Base-by-base conservation (phyloP, 2,329 filamentous ascomycete genomes). In the Trichoderma hamatum region DNA sequence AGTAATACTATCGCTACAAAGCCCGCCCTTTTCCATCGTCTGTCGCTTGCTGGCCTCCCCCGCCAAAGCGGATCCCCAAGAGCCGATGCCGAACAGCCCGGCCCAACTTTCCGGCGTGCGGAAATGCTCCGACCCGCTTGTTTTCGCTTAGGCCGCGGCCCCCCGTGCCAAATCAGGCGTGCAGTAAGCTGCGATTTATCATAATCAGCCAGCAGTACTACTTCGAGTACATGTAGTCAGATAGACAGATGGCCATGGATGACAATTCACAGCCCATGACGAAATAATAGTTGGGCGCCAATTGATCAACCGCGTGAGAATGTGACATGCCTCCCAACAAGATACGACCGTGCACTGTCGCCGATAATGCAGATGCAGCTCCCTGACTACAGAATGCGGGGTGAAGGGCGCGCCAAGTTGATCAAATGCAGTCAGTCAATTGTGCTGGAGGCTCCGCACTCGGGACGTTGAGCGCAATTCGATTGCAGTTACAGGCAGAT, bases 81-180 rank as follows among this genome's bases (percentile, higher is more conserved):
- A 55, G 28, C 64, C 54, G 64, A 67, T 51, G 24, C 65, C 56
- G 43, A 61, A 51, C 19, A 28, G 28, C 55, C 55, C 64, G 64
- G 34, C 43, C 49, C 58, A 46, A 65, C 56, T 32, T 52, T 54
- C 34, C 65, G 55, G 65, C 24, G 30, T 34, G 65, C 65, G 65
- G 65, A 68, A 68, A 68, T 68, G 34, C 65, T 61, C 65, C 65
- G 55, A 59, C 56, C 65, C 65, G 65, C 64, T 68, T 67, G 39
- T 43, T 43, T 61, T 56, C n/a, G 19, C 56, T 34, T n/a, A 32
- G 39, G 39, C 39, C 39, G 39, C 39, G 39, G 39, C 39, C 39
- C 39, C 39, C 19, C 39, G 39, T 43, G 39, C 39, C 39, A 43
- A 43, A 43, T 43, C 39, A 9, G 39, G 39, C 39, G 39, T 30